Evolutionary conservation across 768 basidiomycete genomes (phyloP), one percentile per base, ranked within the genome.

Genomic region (Kwoniella mangroviensis): DNA sequence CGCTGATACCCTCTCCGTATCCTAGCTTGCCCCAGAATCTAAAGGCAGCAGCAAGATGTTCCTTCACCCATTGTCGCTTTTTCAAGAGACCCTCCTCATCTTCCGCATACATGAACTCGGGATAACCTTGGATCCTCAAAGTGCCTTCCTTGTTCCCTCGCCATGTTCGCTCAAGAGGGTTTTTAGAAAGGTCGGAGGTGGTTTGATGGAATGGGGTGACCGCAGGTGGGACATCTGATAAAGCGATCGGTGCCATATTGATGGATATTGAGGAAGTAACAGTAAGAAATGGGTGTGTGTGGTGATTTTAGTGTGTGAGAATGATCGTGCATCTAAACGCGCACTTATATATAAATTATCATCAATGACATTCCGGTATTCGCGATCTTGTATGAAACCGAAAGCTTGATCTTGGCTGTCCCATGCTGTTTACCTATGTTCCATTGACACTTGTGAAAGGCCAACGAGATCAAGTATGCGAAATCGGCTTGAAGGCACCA

Each of bases 21-120:
- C 75, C 75, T 24, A 74, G 22, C 40, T 73, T 72, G 1, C 73
- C 75, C 73, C 73, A 76, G 54, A 76, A 74, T n/a, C 75, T 51
- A 68, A 76, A 76, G 3, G 70, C 73, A 42, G 72, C 41, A 21
- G 75, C 75, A 19, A 76, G 56, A 24, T 74, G 75, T 60, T 74
- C 73, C 67, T 73, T 73, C 41, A 77, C 71, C 75, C 75, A 77
- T 42, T 74, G 56, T 22, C 75, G 26, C 69, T 77, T 77, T 63
- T 67, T 64, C 57, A 77, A 43, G 19, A 77, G 59, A 40, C 68
- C 69, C 21, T 62, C 73, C 42, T 73, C 73, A 54, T 74, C 71
- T 19, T 52, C 69, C 1, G 71, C 73, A 24, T 75, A 24, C 67
- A 69, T 66, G 64, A 70, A 77, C 15, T 52, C 56, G 5, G 75